Base-by-base conservation (phyloP, 768 basidiomycete species). In the Pilatotrama ljubarskyi region DNA sequence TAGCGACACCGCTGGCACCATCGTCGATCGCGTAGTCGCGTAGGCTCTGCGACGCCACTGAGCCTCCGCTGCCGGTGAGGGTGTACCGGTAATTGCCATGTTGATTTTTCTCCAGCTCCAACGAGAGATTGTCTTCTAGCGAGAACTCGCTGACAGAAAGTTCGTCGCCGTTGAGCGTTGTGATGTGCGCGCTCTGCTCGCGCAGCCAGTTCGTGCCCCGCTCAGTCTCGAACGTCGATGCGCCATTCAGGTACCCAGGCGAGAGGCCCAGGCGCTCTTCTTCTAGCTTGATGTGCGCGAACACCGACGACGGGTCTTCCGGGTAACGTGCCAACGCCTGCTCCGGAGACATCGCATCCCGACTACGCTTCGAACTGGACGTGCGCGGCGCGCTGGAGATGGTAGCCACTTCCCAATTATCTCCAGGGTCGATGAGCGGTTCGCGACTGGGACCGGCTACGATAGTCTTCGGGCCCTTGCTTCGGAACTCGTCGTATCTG, bases 121-220 rank as follows among this genome's bases (percentile, higher is more conserved):
- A 77, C 76, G 62, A 80, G 72, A 50, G 75, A 64, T 38, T 68
- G 38, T 72, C 76, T 41, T 75, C 76, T 51, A 61, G 57, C 17
- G 87, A 86, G 2, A 81, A 78, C 46, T 80, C 80, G 2, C 87
- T 87, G 13, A 84, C 82, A 41, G 80, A 84, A 3, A 85, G 84
- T 13, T 73, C 72, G 37, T 73, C 70, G 17, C 87, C 88, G 7
- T 88, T 74, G 76, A 84, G 84, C 81, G 80, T 81, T 50, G 86
- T 79, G 0, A 82, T 79, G 13, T 90, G 82, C 32, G 84, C 80
- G 50, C 84, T 90, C 72, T 96, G 93, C 66, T 95, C 92, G 36
- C 83, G 81, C 43, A 96, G 72, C 93, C 93, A 95, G 25, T 87
- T 83, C 7, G 83, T 84, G 0, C 91, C 90, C 9, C 90, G 83